Base-by-base conservation (phyloP, 768 basidiomycete species). In the Suillus plorans region DNA sequence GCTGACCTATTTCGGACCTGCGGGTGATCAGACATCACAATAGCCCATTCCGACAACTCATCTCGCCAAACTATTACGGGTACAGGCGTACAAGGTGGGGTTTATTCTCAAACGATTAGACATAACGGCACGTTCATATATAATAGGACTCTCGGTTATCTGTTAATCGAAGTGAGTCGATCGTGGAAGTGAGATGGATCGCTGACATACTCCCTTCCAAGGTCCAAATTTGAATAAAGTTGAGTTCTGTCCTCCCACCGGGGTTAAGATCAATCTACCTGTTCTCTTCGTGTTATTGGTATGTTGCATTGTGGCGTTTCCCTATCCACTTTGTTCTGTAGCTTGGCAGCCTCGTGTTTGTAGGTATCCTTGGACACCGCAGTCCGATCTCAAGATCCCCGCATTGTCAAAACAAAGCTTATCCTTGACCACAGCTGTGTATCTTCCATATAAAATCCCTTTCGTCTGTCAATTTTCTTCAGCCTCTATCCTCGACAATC, bases 331-430 rank as follows among this genome's bases (percentile, higher is more conserved):
- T 39, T 37, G 58, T 42, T 31, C 58, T 42, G 39, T 59, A 28
- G 28, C 41, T 59, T 42, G 58, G 25, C 12, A 42, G 41, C 41
- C 57, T 58, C 58, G 58, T 59, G 25, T 59, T 59, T 42, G 41
- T 59, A 42, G 57, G 58, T 59, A 59, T 42, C 58, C 58, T 59
- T 59, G 58, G 58, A 42, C 58, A 59, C 58, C 28, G 41, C 58
- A 59, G 28, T 3, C 25, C 6, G 41, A 42, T 59, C 22, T 39
- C 25, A 59, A 59, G 25, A 41, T 28, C 41, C 18, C 16, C 16
- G 5, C 39, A 41, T 41, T 28, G 25, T 59, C 12, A 20, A 41
- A 59, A 18, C 25, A 59, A 59, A 59, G 58, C 41, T 12, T 22
- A 42, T 59, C 58, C 25, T 42, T 39, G 6, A 18, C 41, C 22